Percentiles rank a stretch among this genome's conserved stretches.
Evolutionary conservation across 1,284 basidiomycete genomes (phyloP).

Genomic region (Xerocomus amazonicus): DNA sequence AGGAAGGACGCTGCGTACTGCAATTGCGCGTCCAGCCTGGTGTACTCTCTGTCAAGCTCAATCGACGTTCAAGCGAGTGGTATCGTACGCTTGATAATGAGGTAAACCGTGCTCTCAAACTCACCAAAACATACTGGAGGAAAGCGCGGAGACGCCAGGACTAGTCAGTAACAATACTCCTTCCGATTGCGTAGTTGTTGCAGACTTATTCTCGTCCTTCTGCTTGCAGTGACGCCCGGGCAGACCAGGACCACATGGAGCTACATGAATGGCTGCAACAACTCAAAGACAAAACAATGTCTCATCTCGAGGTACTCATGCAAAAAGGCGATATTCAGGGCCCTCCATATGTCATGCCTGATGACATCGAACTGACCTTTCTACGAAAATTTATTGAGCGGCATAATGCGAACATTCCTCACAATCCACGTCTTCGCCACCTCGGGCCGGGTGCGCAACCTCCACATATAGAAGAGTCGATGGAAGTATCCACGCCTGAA

Average conservation of each 20-base stretch:
- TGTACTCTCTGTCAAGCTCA: slow-evolving; percentile 68
- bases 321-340: slow-evolving; percentile 80
- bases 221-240: slow-evolving; percentile 52
- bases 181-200: neutral
- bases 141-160: slow-evolving; percentile 73
- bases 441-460: slow-evolving; percentile 37
- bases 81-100: slow-evolving; percentile 70
- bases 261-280: slow-evolving; percentile 80
- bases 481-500: slow-evolving; percentile 53
- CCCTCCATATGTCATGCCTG: slow-evolving; percentile 74
- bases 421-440: slow-evolving; percentile 71
- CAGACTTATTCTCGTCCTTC: slow-evolving; percentile 10
- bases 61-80: slow-evolving; percentile 73
- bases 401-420: slow-evolving; percentile 63
- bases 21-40: slow-evolving; percentile 77
- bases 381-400: slow-evolving; percentile 76
- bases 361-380: slow-evolving; percentile 70
- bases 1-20: slow-evolving; percentile 63
- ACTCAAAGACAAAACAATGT: slow-evolving; percentile 81
- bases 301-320: slow-evolving; percentile 76
- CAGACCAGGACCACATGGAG: slow-evolving; percentile 83
- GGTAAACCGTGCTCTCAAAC: slow-evolving; percentile 71
- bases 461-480: slow-evolving; percentile 43
- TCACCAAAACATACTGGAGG: slow-evolving; percentile 80
- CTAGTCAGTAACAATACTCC: slow-evolving; percentile 40